phyloP scores from a whole-genome alignment of 768 basidiomycete species.

The Mycena chlorophos region DNA sequence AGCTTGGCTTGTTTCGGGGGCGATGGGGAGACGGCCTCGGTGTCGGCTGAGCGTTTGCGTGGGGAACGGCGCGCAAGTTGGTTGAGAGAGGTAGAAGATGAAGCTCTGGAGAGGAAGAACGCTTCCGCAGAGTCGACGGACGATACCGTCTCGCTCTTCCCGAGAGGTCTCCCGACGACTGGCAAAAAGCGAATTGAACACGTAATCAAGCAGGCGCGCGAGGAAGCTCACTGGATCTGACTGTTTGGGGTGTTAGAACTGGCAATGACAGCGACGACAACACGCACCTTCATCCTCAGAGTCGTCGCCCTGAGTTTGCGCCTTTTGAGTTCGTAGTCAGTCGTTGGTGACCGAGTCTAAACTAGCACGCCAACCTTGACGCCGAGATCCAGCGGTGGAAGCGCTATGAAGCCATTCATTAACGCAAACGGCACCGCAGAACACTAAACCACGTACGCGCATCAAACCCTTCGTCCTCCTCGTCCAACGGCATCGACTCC shows the following conservation, averaged over 20 bases:
- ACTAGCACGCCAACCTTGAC: background rate
- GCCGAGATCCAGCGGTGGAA: background rate
- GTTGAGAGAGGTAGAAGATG: background rate
- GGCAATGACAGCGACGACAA: background rate
- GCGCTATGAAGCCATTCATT: background rate
- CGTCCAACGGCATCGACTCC: background rate
- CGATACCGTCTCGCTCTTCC: background rate
- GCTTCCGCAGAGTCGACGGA: background rate
- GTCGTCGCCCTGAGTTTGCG: background rate
- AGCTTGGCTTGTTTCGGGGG: background rate
- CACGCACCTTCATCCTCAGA: background rate
- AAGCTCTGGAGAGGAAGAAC: background rate
- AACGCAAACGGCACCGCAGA: background rate
- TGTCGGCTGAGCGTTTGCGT: background rate
- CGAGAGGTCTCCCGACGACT: background rate
- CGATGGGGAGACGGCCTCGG: background rate
- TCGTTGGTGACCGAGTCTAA: background rate
- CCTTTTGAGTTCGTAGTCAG: background rate
- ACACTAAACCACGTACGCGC: background rate
- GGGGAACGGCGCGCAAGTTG: background rate
- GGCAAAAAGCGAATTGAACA: too few species aligned
- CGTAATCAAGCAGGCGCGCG: too few species aligned
- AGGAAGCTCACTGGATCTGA: too few species aligned
- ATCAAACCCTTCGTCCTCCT: background rate
- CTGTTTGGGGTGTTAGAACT: too few species aligned